phyloP scores from a whole-genome alignment of 495 filamentous ascomycete species.

The Terfezia claveryi region DNA sequence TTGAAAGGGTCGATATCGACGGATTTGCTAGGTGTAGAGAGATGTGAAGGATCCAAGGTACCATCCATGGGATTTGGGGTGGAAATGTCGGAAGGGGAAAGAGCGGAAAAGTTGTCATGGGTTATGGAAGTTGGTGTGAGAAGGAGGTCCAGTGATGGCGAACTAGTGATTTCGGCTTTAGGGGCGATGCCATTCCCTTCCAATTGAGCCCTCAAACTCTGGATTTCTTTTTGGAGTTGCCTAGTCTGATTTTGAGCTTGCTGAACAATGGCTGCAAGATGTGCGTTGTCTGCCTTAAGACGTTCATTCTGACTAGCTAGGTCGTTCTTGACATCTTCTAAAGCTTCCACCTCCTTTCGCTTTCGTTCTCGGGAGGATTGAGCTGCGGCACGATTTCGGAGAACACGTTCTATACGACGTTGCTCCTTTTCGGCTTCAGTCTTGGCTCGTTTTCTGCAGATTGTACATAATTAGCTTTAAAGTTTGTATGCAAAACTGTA shows the following conservation, averaged over 20 bases:
- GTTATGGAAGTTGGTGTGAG: slow-evolving; percentile 2
- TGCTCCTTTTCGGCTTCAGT: slow-evolving; percentile 98
- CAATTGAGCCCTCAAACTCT: slow-evolving; percentile 38
- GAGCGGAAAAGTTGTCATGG: slow-evolving; percentile 1
- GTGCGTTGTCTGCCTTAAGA: slow-evolving; percentile 34
- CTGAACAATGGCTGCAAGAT: slow-evolving; percentile 41
- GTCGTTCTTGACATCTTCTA: slow-evolving; percentile 50
- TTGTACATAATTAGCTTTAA: too few species aligned
- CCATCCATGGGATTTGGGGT: slow-evolving; percentile 6
- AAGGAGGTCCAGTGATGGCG: slow-evolving; percentile 1
- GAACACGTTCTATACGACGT: slow-evolving; percentile 85
- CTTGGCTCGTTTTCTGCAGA: slow-evolving; percentile 74
- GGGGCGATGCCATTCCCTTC: slow-evolving; percentile 23
- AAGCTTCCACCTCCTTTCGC: slow-evolving; percentile 73
- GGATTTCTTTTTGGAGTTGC: slow-evolving; percentile 41
- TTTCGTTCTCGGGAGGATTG: slow-evolving; percentile 94
- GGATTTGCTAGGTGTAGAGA: background rate
- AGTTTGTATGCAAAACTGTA: too few species aligned
- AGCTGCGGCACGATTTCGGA: slow-evolving; percentile 83
- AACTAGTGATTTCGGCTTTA: slow-evolving; percentile 6
- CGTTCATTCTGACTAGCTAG: slow-evolving; percentile 49
- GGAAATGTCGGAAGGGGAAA: slow-evolving; percentile 8
- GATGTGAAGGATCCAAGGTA: background rate
- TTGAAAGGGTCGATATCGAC: slow-evolving; percentile 27
- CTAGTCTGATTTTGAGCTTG: slow-evolving; percentile 44